Conservation (phyloP, 768 basidiomycete species). For the Rhodocollybia butyracea region DNA sequence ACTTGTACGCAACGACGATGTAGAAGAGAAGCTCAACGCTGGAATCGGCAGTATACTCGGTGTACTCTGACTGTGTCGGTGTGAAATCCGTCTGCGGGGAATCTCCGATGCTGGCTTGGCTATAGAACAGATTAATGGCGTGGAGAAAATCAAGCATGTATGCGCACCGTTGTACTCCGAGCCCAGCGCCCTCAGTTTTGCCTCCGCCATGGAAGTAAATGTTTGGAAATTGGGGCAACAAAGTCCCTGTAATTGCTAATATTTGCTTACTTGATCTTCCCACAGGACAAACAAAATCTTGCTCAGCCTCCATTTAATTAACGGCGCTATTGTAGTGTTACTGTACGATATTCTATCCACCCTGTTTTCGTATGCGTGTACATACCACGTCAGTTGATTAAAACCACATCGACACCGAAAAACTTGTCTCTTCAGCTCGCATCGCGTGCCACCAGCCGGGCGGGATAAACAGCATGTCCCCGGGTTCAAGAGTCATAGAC, state of each 20-base stretch:
- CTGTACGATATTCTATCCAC: no score
- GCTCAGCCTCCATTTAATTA: no score
- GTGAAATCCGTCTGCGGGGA: conserved; percentile 1
- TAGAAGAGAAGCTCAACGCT: neutral
- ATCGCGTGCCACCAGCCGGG: conserved; percentile 95
- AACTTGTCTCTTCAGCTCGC: conserved; percentile 77
- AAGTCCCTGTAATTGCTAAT: no score
- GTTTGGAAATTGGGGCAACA: no score
- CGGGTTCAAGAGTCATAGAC: conserved; percentile 65
- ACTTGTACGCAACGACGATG: neutral
- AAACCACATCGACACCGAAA: conserved; percentile 93
- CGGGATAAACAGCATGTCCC: conserved; percentile 87
- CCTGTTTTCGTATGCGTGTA: no score
- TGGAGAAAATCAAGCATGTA: neutral
- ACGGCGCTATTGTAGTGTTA: no score
- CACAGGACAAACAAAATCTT: no score
- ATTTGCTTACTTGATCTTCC: no score
- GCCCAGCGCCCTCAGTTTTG: neutral
- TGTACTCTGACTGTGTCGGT: neutral
- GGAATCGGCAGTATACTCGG: neutral
- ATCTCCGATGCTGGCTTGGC: neutral
- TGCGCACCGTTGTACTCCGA: neutral
- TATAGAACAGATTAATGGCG: neutral
- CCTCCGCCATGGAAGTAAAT: conserved; percentile 2
- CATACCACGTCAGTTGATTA: no score